These are phyloP conservation scores for Dichotomocladium elegans DNA, from an alignment of 371 early-diverging fungal genomes.

Conservation along the genomic window DNA sequence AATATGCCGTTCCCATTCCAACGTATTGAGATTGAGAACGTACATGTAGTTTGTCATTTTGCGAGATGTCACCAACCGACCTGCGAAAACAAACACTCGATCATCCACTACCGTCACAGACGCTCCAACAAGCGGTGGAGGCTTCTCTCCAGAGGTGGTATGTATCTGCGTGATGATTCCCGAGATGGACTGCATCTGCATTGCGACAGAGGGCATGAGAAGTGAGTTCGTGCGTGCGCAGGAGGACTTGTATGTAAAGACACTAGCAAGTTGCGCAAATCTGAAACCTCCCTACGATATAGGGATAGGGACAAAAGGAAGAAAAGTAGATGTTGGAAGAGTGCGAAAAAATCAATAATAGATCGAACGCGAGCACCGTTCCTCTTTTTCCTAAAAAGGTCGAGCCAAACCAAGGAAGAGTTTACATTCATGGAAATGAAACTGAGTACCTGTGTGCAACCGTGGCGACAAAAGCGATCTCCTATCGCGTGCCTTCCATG, in stretches of 20 bases:
- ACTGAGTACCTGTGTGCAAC: no score
- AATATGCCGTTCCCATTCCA: conserved; percentile 58
- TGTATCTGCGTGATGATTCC: conserved; percentile 61
- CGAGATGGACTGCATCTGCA: conserved; percentile 53
- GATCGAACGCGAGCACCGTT: neutral
- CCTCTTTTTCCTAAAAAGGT: neutral
- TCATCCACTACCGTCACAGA: conserved; percentile 69
- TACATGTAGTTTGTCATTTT: conserved; percentile 74
- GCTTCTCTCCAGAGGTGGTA: conserved; percentile 70
- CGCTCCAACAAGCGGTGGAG: conserved; percentile 76
- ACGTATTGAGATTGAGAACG: conserved; percentile 59
- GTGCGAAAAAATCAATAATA: neutral
- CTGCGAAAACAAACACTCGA: conserved; percentile 72
- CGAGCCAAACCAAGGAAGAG: no score
- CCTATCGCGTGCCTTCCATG: no score
- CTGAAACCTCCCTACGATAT: neutral
- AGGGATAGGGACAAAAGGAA: neutral
- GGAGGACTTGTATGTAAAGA: no score
- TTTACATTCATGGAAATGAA: no score
- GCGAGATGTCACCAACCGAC: conserved; percentile 62
- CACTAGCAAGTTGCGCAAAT: no score
- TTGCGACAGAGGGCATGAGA: conserved; percentile 14
- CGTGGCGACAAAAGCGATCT: no score
- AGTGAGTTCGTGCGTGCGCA: neutral
- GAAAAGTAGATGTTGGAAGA: neutral